phyloP scores from a whole-genome alignment of 176 grass and related monocot species.

The Rhynchospora pubera region DNA sequence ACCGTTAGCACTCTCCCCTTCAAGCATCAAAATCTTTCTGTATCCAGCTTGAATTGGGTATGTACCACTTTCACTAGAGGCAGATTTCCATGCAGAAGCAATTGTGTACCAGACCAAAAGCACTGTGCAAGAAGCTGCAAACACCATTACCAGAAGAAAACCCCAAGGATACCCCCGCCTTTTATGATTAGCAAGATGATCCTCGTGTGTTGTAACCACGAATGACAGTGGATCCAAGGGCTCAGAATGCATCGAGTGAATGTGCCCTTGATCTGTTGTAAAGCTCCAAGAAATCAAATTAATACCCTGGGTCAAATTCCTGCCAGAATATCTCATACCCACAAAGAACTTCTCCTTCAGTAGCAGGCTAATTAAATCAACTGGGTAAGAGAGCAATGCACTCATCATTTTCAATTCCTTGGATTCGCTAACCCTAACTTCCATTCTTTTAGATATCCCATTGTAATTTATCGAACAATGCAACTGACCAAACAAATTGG shows the following conservation, averaged over 20 bases:
- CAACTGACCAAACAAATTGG: not conserved
- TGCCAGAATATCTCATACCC: conserved; percentile 22
- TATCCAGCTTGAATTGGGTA: conserved; percentile 4
- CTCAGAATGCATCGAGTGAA: conserved; percentile 12
- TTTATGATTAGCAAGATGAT: conserved; percentile 3
- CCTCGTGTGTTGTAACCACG: not conserved
- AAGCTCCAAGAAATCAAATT: conserved; percentile 17
- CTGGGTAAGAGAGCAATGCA: conserved; percentile 15
- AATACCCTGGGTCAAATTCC: not conserved
- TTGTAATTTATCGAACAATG: conserved; percentile 6
- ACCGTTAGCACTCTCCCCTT: conserved; percentile 7
- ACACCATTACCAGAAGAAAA: not conserved
- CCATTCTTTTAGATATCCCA: conserved; percentile 20
- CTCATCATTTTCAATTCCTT: conserved; percentile 8
- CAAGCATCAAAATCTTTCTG: conserved; percentile 17
- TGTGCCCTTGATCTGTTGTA: not conserved
- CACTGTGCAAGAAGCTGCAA: not conserved
- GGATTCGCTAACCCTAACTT: conserved; percentile 8
- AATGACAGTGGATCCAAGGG: conserved; percentile 24
- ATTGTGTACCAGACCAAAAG: conserved; percentile 16
- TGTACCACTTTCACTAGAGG: not conserved
- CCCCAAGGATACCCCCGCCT: not conserved
- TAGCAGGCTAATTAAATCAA: conserved; percentile 4
- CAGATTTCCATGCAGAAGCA: conserved; percentile 8
- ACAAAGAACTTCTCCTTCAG: conserved; percentile 1